A percentile compares a stretch with the other conserved stretches of the same genome.
These are phyloP conservation scores for Encephalitozoon hellem DNA, from an alignment of 371 early-diverging fungal genomes.

Conservation along the genomic window DNA sequence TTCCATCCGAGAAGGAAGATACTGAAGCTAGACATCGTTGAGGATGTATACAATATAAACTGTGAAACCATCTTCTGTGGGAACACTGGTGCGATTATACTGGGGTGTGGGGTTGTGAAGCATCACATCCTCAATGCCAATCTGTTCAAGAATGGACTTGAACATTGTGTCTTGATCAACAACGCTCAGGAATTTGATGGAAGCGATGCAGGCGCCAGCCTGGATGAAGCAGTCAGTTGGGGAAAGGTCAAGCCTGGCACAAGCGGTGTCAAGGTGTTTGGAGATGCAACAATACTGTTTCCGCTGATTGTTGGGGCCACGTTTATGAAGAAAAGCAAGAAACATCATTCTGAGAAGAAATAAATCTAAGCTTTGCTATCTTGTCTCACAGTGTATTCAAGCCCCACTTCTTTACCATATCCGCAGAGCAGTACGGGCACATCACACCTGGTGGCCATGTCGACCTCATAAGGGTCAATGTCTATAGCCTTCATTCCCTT, in stretches of 20 bases:
- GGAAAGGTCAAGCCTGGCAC: conserved; percentile 84
- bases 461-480: background rate
- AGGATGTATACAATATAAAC: conserved; percentile 85
- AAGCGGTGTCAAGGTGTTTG: conserved; percentile 80
- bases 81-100: conserved; percentile 87
- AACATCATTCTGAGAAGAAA: background rate
- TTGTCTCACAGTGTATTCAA: background rate
- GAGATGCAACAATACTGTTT: conserved; percentile 88
- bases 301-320: conserved; percentile 55
- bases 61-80: conserved; percentile 78
- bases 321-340: conserved; percentile 20
- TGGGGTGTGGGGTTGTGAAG: conserved; percentile 95
- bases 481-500: conserved; percentile 1
- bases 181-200: conserved; percentile 97
- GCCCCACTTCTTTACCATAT: background rate
- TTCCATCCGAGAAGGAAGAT: conserved; percentile 69
- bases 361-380: background rate
- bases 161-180: conserved; percentile 91
- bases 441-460: background rate
- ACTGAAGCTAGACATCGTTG: conserved; percentile 81
- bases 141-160: conserved; percentile 89
- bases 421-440: background rate
- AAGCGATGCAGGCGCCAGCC: conserved; percentile 92
- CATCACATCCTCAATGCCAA: conserved; percentile 99
- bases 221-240: conserved; percentile 97